Conservation (phyloP, 352 stramenopile species). For the Phytophthora fragariae region DNA sequence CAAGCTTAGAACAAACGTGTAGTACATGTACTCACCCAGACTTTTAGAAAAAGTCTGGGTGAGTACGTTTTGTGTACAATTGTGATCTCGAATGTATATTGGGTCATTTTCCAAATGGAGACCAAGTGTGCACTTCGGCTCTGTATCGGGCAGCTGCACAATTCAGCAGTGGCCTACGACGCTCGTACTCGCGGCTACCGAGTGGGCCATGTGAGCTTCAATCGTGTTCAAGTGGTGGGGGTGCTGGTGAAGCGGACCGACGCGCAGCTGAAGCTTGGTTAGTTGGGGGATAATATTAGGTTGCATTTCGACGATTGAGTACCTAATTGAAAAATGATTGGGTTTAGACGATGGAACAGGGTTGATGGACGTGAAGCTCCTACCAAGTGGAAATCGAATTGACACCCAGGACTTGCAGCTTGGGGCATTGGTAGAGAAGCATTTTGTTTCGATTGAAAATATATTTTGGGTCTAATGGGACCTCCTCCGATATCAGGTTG, state of each 20-base stretch:
- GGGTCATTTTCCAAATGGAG: constrained; percentile 22
- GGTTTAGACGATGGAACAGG: constrained; percentile 53
- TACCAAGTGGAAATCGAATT: constrained; percentile 6
- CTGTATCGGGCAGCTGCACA: constrained; percentile 42
- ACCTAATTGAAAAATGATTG: not conserved
- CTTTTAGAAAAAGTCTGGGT: too few relatives aligned
- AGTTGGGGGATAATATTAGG: not conserved
- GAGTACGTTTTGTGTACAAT: too few relatives aligned
- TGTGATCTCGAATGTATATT: too few relatives aligned
- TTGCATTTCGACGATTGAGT: not conserved
- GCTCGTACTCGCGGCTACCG: constrained; percentile 26
- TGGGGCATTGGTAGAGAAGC: constrained; percentile 42
- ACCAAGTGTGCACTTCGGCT: constrained; percentile 35
- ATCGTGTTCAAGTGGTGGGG: constrained; percentile 42
- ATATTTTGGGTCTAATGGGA: not conserved
- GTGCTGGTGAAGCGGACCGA: constrained; percentile 34
- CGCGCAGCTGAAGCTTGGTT: constrained; percentile 44
- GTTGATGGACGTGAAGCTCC: constrained; percentile 35
- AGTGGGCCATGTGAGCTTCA: constrained; percentile 26
- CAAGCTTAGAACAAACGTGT: too few relatives aligned
- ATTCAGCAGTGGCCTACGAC: constrained; percentile 30
- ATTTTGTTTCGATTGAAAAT: not conserved
- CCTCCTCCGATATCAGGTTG: constrained; percentile 30
- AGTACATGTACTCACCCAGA: too few relatives aligned
- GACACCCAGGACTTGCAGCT: constrained; percentile 23